Percentiles rank a stretch among this genome's conserved stretches.
These are phyloP conservation scores for Neospermospora avenae DNA, from an alignment of 2,329 filamentous ascomycete genomes.

Conservation along the genomic window DNA sequence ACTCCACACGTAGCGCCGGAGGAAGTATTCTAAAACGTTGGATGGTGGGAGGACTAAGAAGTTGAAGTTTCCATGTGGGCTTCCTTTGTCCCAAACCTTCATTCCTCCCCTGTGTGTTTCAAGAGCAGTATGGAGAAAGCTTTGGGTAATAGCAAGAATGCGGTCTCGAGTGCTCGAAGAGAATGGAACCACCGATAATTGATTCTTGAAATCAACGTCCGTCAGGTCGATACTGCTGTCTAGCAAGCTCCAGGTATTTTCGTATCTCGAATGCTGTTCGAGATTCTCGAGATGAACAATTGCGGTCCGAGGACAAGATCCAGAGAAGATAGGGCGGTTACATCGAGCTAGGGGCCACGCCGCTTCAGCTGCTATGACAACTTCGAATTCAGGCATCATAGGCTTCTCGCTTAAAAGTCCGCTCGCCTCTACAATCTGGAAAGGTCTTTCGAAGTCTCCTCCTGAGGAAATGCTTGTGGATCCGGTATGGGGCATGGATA, in stretches of 20 bases:
- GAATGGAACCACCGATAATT: constrained; percentile 43
- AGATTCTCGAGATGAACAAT: constrained; percentile 50
- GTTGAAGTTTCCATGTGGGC: constrained; percentile 49
- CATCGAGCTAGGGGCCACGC: constrained; percentile 52
- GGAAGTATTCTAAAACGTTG: constrained; percentile 64
- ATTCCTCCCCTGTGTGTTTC: constrained; percentile 59
- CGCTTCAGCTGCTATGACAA: constrained; percentile 46
- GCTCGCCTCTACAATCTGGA: constrained; percentile 5
- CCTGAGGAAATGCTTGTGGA: constrained; percentile 47
- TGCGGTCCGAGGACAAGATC: constrained; percentile 46
- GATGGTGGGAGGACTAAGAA: constrained; percentile 65
- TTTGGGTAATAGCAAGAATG: constrained; percentile 68
- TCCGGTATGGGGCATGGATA: constrained; percentile 37
- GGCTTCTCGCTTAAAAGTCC: constrained; percentile 7
- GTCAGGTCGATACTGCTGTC: constrained; percentile 36
- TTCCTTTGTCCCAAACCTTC: constrained; percentile 30
- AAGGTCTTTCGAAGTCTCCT: constrained; percentile 36
- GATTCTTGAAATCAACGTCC: constrained; percentile 14
- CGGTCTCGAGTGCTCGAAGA: constrained; percentile 57
- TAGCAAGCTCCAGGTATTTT: constrained; percentile 45
- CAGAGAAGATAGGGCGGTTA: constrained; percentile 45
- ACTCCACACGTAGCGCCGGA: constrained; percentile 63
- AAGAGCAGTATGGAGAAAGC: constrained; percentile 66
- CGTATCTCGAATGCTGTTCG: constrained; percentile 48
- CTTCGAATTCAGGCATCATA: constrained; percentile 43